Evolutionary conservation across 176 grass and related monocot genomes (phyloP).

Genomic region (Oryza brachyantha): DNA sequence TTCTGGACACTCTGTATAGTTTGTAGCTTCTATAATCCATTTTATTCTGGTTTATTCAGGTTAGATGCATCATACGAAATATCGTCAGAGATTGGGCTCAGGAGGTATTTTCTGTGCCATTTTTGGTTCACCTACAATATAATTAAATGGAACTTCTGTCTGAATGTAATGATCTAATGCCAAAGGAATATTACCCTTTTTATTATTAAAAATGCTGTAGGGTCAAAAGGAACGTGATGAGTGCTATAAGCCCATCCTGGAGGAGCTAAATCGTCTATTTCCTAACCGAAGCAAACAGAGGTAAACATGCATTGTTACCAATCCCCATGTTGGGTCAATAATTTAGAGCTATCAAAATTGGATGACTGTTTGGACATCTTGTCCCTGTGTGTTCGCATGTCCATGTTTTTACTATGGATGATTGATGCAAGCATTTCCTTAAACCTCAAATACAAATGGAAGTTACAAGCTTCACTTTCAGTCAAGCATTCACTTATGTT

Average conservation of each 20-base stretch:
- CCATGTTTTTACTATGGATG: background rate
- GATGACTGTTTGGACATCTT: background rate
- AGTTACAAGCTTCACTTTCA: slow-evolving; percentile 3
- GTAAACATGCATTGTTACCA: slow-evolving; percentile 31
- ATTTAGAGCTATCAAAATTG: background rate
- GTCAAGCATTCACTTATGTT: slow-evolving; percentile 12
- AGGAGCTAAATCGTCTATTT: slow-evolving; percentile 84
- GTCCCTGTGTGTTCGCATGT: background rate
- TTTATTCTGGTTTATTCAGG: slow-evolving; percentile 50
- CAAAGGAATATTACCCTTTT: background rate
- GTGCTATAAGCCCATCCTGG: slow-evolving; percentile 92
- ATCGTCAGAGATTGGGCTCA: slow-evolving; percentile 93
- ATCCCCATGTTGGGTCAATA: slow-evolving; percentile 1
- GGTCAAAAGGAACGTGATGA: slow-evolving; percentile 91
- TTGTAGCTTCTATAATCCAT: slow-evolving; percentile 17
- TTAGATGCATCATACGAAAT: slow-evolving; percentile 97
- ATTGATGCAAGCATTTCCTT: background rate
- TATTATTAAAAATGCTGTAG: slow-evolving; percentile 41
- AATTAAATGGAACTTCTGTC: background rate
- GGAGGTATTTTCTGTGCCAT: slow-evolving; percentile 57
- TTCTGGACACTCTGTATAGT: background rate
- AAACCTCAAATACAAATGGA: slow-evolving; percentile 19
- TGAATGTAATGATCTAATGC: slow-evolving; percentile 2
- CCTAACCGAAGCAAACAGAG: slow-evolving; percentile 59
- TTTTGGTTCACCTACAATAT: background rate